Base-by-base conservation (phyloP, 805 yeast genomes). In the Pichia deserticola region DNA sequence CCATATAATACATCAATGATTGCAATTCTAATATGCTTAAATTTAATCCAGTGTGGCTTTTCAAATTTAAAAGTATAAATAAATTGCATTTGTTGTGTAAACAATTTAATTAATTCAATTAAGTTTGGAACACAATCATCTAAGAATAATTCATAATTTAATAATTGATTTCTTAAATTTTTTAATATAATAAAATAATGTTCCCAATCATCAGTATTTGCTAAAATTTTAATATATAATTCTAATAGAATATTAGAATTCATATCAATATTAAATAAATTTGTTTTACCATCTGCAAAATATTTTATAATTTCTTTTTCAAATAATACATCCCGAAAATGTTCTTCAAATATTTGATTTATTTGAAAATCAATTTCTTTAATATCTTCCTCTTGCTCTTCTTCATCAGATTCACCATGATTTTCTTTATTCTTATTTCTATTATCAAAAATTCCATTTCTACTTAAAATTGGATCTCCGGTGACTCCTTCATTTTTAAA, bases 111-210 rank as follows among this genome's bases (percentile, higher is more conserved):
- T 5, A 67, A 61, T 50, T 76, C 70, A 25, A 81, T 64, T 20
- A 66, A 60, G 11, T 79, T 70, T 29, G 70, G 72, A n/a, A 60
- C 62, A 29, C 75, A 67, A 4, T 69, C 64, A 35, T 67, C 63
- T 6, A 39, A 32, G 54, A 84, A 84, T 8, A 87, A 65, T 12
- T 64, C 65, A 54, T 80, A 61, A 56, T 81, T 82, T 10, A 86
- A 71, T 33, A 87, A 59, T 58, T 86, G 95, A 0, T 87, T 78
- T 57, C 89, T 81, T 48, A 86, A 71, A 62, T 84, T 88, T 0
- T 85, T 78, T 71, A 83, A 69, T 1, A 81, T 63, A 57, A 72
- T 84, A 0, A 89, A 79, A 61, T 82, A 86, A 0, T 79, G 61
- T 53, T 84, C 92, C 93, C 92, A 86, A 51, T 78, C 76, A 11